Evolutionary conservation across 2,329 filamentous ascomycete species (phyloP).

Genomic region (Fusarium sarcochroum): DNA sequence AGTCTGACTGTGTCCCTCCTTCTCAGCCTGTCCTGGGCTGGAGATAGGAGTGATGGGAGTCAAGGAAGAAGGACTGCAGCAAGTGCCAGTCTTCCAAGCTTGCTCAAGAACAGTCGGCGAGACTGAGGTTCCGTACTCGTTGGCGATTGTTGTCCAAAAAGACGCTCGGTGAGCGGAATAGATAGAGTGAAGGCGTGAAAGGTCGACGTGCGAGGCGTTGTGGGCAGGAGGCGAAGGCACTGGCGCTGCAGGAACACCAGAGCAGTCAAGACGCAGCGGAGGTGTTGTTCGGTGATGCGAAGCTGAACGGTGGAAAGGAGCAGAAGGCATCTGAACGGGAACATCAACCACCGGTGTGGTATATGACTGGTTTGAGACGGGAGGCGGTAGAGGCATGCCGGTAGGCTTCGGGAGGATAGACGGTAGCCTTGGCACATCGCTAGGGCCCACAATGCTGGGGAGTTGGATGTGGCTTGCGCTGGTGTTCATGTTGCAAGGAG

Average conservation of each 20-base stretch:
- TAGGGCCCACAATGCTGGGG: slow-evolving; percentile 64
- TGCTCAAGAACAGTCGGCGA: slow-evolving; percentile 77
- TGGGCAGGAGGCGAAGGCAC: slow-evolving; percentile 53
- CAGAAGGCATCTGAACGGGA: slow-evolving; percentile 60
- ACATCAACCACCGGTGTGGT: slow-evolving; percentile 60
- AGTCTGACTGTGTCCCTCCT: slow-evolving; percentile 55
- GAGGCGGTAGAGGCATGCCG: slow-evolving; percentile 61
- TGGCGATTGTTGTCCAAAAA: slow-evolving; percentile 81
- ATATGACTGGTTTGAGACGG: slow-evolving; percentile 57
- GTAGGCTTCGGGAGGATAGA: slow-evolving; percentile 77
- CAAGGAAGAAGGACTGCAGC: slow-evolving; percentile 56
- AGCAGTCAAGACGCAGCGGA: slow-evolving; percentile 73
- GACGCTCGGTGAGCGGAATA: slow-evolving; percentile 78
- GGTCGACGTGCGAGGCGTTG: slow-evolving; percentile 67
- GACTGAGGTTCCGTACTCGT: slow-evolving; percentile 76
- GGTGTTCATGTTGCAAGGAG: slow-evolving; percentile 56
- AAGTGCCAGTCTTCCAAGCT: slow-evolving; percentile 71
- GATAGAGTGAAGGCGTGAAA: slow-evolving; percentile 76
- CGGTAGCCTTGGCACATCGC: slow-evolving; percentile 65
- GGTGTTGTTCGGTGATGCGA: slow-evolving; percentile 57
- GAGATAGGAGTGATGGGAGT: slow-evolving; percentile 68
- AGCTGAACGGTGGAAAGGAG: slow-evolving; percentile 54
- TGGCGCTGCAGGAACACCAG: slow-evolving; percentile 58
- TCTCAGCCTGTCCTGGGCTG: slow-evolving; percentile 63
- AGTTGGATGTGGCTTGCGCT: slow-evolving; percentile 63